phyloP scores from a whole-genome alignment of 2,329 filamentous ascomycete genomes.

The Fusarium coffeatum region DNA sequence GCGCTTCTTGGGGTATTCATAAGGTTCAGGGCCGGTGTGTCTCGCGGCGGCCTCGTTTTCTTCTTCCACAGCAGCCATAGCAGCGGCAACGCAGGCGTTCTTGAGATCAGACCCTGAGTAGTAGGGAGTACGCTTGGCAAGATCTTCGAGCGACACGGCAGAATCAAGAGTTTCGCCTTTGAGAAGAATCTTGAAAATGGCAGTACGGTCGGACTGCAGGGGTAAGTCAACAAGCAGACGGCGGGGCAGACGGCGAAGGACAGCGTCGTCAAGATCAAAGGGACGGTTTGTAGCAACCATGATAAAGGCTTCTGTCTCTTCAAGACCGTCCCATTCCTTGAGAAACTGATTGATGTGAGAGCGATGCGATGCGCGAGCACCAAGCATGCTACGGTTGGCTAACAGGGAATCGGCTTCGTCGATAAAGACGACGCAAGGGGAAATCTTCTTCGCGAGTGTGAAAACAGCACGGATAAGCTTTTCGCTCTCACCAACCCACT shows the following conservation, averaged over 20 bases:
- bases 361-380: conserved; percentile 77
- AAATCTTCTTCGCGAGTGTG: conserved; percentile 87
- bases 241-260: conserved; percentile 79
- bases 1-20: conserved; percentile 71
- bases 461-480: conserved; percentile 97
- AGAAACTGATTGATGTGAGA: conserved; percentile 98
- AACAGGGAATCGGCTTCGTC: conserved; percentile 97
- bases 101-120: conserved; percentile 89
- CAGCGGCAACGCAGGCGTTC: conserved; percentile 82
- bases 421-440: conserved; percentile 94
- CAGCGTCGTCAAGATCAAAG: conserved; percentile 91
- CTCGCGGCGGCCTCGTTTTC: conserved; percentile 63
- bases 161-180: conserved; percentile 72
- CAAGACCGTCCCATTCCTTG: conserved; percentile 94
- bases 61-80: conserved; percentile 81
- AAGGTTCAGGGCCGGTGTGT: conserved; percentile 56
- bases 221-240: conserved; percentile 80
- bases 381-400: conserved; percentile 75
- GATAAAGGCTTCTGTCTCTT: conserved; percentile 86
- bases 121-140: conserved; percentile 76
- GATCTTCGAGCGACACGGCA: conserved; percentile 68
- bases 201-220: conserved; percentile 70
- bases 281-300: conserved; percentile 98
- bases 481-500: conserved; percentile 95
- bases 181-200: conserved; percentile 78